Evolutionary conservation across 2,329 filamentous ascomycete genomes (phyloP), one percentile per base, ranked within the genome.

Genomic region (Celoporthe dispersa): DNA sequence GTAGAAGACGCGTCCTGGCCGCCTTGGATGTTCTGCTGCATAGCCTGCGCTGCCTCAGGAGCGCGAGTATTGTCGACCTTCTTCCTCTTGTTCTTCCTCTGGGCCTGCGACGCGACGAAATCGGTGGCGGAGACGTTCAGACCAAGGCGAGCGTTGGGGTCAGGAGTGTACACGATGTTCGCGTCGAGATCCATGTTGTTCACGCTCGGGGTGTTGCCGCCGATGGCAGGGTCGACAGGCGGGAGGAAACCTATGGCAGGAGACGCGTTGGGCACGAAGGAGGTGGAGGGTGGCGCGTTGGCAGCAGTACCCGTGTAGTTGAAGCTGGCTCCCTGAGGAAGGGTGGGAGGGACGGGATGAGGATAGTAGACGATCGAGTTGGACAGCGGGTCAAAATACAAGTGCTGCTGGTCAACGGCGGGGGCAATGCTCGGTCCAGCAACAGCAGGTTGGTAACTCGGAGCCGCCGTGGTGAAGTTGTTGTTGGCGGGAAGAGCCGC

Each of bases 91-190:
- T 25, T 33, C 31, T 65, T 51, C 31, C 37, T 65, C 16, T n/a
- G n/a, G 22, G 63, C 12, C 12, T 65, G 63, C 31, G 9, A 14
- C 31, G 48, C 31, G 25, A 65, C n/a, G 31, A 25, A 65, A 1
- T 57, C 63, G 31, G 5, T 55, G n/a, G 63, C 44, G 22, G 63
- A 65, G 48, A 37, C 25, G 33, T 53, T 33, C 25, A 65, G 48
- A 5, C 63, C 48, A 39, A 65, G 63, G 33, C 63, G 63, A 7
- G 63, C 63, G 14, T 55, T 14, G 9, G 63, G 63, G 31, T 65
- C 12, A 31, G 48, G 48, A 11, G n/a, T 33, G 33, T 65, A 65
- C 11, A 39, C 31, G 8, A 35, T 19, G 8, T n/a, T 33, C 19
- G 28, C 16, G 16, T 48, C 61, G 35, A 11, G 37, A 7, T n/a